Evolutionary conservation across 1,284 basidiomycete genomes (phyloP), one percentile per base, ranked within the genome.

Genomic region (Puccinia coronata): DNA sequence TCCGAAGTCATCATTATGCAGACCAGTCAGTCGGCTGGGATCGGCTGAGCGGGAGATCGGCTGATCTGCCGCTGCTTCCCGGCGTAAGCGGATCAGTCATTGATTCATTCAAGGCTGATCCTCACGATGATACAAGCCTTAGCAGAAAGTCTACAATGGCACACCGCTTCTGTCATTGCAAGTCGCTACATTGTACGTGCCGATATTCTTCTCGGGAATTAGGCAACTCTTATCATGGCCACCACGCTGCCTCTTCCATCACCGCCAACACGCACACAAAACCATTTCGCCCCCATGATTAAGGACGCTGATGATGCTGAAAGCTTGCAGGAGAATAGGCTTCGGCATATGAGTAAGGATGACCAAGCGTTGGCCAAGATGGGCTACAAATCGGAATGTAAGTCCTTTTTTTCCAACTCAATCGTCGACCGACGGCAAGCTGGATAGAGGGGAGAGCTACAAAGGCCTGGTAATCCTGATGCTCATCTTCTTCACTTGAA

Each of bases 351-450:
- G 69, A 71, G 69, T 53, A 71, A 71, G 34, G 69, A 71, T 71
- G 69, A 71, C 47, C 69, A 71, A 34, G 73, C 55, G 16, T 67
- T 77, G 41, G 61, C 57, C 23, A 65, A 49, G 39, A 31, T 77
- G 28, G 75, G 75, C 11, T 77, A 65, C 67, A 77, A 77, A 67
- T 77, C 75, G 49, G 75, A 77, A 65, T 77, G 75, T 77, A n/a
- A 65, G 75, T 51, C 43, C 43, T 53, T 2, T 0, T n/a, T 20
- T 18, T 49, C 36, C n/a, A 28, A 36, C 18, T 18, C 14, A 39
- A 49, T 57, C 34, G 4, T 20, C 31, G 43, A 25, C 25, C 36
- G 16, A 43, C n/a, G 16, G 43, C 6, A 43, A 43, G 16, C 6
- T 43, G 16, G 43, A 43, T 6, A 43, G 43, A 43, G 43, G 43